These are phyloP conservation scores for Ophiostoma angusticollis DNA, from an alignment of 2,329 filamentous ascomycete species.

Conservation along the genomic window DNA sequence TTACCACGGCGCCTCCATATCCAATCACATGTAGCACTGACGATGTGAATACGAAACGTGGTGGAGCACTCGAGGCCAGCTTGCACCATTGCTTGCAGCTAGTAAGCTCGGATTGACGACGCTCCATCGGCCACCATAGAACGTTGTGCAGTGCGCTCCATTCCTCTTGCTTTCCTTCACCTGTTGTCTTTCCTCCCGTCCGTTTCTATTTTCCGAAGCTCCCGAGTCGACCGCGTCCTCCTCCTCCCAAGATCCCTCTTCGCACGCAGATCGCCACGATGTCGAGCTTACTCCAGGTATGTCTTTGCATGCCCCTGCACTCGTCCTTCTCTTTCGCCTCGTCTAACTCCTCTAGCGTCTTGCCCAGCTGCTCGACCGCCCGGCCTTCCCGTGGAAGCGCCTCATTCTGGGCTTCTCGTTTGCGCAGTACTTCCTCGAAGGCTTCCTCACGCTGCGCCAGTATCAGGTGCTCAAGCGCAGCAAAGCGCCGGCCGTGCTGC, in stretches of 20 bases:
- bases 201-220: not conserved
- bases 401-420: slow-evolving; percentile 90
- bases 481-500: slow-evolving; percentile 71
- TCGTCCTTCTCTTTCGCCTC: not conserved
- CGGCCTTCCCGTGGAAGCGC: slow-evolving; percentile 93
- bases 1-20: no score
- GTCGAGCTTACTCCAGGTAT: slow-evolving; percentile 35
- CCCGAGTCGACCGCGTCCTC: not conserved
- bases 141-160: no score
- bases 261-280: slow-evolving; percentile 14
- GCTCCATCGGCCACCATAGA: no score
- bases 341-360: slow-evolving; percentile 56
- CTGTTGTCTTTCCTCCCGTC: not conserved
- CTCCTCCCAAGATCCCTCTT: not conserved
- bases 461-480: slow-evolving; percentile 74
- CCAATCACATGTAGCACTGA: no score
- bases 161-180: not conserved
- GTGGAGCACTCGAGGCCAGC: no score
- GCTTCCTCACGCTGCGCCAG: slow-evolving; percentile 78
- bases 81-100: no score
- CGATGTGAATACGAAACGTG: no score
- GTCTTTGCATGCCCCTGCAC: not conserved
- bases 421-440: slow-evolving; percentile 81
- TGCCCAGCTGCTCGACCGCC: slow-evolving; percentile 76
- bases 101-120: no score